Conservation (phyloP, 148 eudicot species). For the Silene conica region DNA sequence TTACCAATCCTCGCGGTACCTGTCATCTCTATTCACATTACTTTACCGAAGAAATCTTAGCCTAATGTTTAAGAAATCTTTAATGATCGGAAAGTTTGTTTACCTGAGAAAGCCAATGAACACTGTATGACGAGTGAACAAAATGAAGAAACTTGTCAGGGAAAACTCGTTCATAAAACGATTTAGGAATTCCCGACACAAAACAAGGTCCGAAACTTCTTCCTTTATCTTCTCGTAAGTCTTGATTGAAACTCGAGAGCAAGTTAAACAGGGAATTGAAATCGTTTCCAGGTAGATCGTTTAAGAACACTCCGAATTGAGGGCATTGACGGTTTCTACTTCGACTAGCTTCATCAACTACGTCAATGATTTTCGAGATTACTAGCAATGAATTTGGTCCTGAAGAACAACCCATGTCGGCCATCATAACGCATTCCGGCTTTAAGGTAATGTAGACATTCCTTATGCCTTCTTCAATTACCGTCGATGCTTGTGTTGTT, state of each 20-base stretch:
- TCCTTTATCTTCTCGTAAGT: background rate
- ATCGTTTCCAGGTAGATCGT: conserved; percentile 49
- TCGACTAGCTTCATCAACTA: background rate
- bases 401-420: background rate
- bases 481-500: background rate
- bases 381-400: background rate
- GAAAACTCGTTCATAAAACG: background rate
- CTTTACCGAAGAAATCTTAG: background rate
- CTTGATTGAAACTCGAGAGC: background rate
- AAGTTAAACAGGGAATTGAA: conserved; percentile 35
- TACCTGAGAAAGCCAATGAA: background rate
- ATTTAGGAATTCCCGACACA: background rate
- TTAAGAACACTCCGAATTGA: background rate
- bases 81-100: too few species aligned
- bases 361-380: background rate
- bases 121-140: background rate
- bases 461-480: background rate
- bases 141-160: background rate
- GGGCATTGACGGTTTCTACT: background rate
- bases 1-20: conserved; percentile 42
- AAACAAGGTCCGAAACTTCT: background rate
- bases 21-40: conserved; percentile 15
- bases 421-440: background rate
- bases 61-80: background rate
- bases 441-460: background rate